Evolutionary conservation across 441 rosid genomes (phyloP), one percentile per base, ranked within the genome.

Genomic region (Gossypium gossypioides): DNA sequence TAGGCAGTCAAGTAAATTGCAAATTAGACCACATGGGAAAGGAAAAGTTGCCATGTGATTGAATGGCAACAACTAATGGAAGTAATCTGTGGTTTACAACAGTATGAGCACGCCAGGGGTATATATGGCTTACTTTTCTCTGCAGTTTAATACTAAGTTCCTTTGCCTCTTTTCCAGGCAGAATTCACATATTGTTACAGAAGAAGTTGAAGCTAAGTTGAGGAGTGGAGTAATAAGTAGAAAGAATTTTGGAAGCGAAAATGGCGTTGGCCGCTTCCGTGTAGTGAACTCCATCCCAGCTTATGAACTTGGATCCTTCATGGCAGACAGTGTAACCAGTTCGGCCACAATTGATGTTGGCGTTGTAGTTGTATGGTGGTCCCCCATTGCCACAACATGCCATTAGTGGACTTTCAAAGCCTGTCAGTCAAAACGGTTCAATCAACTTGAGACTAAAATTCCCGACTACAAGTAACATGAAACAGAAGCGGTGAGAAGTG

Each of bases 211-310:
- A 80, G 16, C 65, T 61, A 0, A 69, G 19, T 3, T 2, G 81
- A 50, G 88, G 87, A 16, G 76, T 74, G 52, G 87, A 83, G 77
- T 75, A 81, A 37, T 68, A 34, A 12, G 76, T 54, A n/a, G 84
- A 82, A 6, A 85, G 79, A 3, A 84, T 77, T 54, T 72, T 81
- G 65, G 81, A 75, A 12, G 86, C 80, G 22, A 84, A 68, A 22
- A 78, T 32, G 0, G 76, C 74, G 75, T 86, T 87, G 29, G 96
- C 91, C 16, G 88, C 91, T 75, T 88, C 90, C 2, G 89, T 88
- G 72, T 83, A 84, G 71, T 87, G 93, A 83, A 86, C 83, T 7
- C 93, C 93, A 73, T 88, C 90, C 93, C 91, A 88, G 25, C 79
- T 81, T 73, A 86, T 77, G 44, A 77, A 81, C 13, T 78, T 74